Evolutionary conservation across 2,329 filamentous ascomycete genomes (phyloP), one percentile per base, ranked within the genome.

Genomic region (Penicillium sp.): DNA sequence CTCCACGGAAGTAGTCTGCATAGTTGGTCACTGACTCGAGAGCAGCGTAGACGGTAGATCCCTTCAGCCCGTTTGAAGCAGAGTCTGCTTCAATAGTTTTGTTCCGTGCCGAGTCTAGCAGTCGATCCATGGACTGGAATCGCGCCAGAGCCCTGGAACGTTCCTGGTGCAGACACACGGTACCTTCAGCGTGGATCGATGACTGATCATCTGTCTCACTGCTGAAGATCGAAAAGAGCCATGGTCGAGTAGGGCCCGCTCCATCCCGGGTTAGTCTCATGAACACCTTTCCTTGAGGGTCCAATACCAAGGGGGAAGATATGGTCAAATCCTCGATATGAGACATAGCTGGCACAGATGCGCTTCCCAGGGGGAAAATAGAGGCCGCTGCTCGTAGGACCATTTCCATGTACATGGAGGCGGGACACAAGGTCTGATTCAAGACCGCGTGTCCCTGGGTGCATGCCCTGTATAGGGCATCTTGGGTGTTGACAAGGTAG

Each of bases 61-160:
- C 60, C 43, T 61, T 54, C 14, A 64, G 40, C 6, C 63, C 47
- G 21, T 24, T 62, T 58, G n/a, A 55, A 55, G 24, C 52, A 55
- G 29, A 57, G 36, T 9, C 18, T 22, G n/a, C 55, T 40, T 27
- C n/a, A 21, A 49, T 40, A 16, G 18, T 24, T 43, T n/a, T 43
- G 18, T 13, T 24, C 5, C 36, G 16, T 14, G 22, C 13, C 22
- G 18, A 27, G n/a, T 42, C 36, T 13, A 43, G 14, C 42, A 43
- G 27, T n/a, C 42, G 21, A 22, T 24, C 22, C 18, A 43, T 43
- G 14, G 42, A 43, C 21, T 43, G 42, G 22, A 43, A 43, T 11
- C 6, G 22, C 11, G 47, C 13, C 22, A 42, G 14, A 21, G 34
- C 6, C 21, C 34, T 21, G 29, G 47, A 31, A 9, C 21, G 27